A percentile compares a stretch with the other conserved stretches of the same genome.
Evolutionary conservation across 2,329 filamentous ascomycete species (phyloP).

Genomic region (Madurella fahalii): DNA sequence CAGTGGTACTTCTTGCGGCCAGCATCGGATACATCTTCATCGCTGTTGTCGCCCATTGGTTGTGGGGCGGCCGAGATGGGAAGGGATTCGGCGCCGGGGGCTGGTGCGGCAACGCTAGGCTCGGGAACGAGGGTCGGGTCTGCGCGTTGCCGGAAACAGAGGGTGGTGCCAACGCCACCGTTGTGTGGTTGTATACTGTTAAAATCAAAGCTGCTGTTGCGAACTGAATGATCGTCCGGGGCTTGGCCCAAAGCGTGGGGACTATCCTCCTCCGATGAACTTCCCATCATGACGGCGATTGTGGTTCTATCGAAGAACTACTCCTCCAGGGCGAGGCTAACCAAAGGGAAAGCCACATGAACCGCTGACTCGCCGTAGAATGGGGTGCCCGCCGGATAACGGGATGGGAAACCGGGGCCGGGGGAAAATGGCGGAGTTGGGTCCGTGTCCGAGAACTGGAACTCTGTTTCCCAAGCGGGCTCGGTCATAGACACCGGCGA

Average conservation of each 20-base stretch:
- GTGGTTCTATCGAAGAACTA: background rate
- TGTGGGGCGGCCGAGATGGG: background rate
- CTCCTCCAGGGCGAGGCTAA: slow-evolving; percentile 2
- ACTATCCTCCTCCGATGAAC: background rate
- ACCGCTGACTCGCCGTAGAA: background rate
- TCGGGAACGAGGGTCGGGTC: background rate
- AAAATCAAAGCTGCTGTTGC: background rate
- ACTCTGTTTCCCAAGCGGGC: too few relatives aligned
- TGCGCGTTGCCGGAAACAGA: background rate
- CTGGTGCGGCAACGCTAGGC: background rate
- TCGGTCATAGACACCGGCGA: too few relatives aligned
- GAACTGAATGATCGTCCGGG: background rate
- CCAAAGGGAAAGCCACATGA: slow-evolving; percentile 1
- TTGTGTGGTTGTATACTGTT: background rate
- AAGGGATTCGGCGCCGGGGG: background rate
- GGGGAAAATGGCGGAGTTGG: background rate
- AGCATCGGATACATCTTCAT: background rate
- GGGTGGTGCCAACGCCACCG: slow-evolving; percentile 8
- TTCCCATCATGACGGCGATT: background rate
- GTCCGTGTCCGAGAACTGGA: too few relatives aligned
- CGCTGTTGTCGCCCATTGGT: too few relatives aligned
- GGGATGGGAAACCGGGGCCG: background rate
- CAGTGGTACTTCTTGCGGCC: background rate
- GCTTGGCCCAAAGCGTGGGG: too few relatives aligned
- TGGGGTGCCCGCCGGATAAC: background rate